Evolutionary conservation across 768 basidiomycete species (phyloP).

Genomic region (Albatrellus ellisii): DNA sequence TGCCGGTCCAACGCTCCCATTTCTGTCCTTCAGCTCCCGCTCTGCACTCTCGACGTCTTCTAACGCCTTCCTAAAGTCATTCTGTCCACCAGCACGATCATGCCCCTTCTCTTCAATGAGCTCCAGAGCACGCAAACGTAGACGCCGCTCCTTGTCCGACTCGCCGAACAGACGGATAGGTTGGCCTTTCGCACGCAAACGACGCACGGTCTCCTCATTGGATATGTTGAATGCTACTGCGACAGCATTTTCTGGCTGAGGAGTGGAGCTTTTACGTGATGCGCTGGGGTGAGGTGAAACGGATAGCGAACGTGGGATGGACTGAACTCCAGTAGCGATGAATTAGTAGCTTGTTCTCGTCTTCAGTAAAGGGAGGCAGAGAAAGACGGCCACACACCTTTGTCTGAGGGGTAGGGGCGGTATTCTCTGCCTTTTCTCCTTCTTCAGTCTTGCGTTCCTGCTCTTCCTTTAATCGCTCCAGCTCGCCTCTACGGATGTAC

Average conservation of each 20-base stretch:
- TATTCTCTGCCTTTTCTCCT: conserved; percentile 9
- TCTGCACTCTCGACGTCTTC: conserved; percentile 81
- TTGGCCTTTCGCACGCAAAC: conserved; percentile 84
- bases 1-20: conserved; percentile 18
- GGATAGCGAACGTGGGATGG: conserved; percentile 7
- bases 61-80: conserved; percentile 86
- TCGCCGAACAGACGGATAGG: conserved; percentile 94
- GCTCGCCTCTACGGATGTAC: conserved; percentile 86
- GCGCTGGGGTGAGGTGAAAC: conserved; percentile 16
- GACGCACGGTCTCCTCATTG: conserved; percentile 81
- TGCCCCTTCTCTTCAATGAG: conserved; percentile 86
- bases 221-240: conserved; percentile 65
- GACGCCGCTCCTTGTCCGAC: conserved; percentile 82
- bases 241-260: conserved; percentile 24
- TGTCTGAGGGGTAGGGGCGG: conserved; percentile 24
- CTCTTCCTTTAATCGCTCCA: conserved; percentile 27
- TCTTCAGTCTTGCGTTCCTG: conserved; percentile 12
- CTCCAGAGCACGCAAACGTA: conserved; percentile 86
- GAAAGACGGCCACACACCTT: conserved; percentile 22
- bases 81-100: conserved; percentile 73
- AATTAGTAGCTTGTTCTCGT: conserved; percentile 4
- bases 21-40: conserved; percentile 46
- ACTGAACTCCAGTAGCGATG: conserved; percentile 14
- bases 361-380: neutral
- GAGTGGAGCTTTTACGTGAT: conserved; percentile 18